Evolutionary conservation across 1,139 yeast species (phyloP), one percentile per base, ranked within the genome.

Genomic region (Arxiozyma heterogenica): DNA sequence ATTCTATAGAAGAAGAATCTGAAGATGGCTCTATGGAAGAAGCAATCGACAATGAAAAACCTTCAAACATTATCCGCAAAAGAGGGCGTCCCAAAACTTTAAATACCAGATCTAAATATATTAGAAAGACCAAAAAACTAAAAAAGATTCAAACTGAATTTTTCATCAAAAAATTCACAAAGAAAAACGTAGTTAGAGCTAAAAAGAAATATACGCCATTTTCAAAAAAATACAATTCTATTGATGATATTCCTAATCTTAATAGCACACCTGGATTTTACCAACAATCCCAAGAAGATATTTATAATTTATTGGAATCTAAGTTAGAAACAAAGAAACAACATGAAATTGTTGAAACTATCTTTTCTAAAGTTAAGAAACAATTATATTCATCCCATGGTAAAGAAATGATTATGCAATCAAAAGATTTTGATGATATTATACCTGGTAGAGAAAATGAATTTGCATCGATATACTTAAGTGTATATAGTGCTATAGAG

Each of bases 391-490:
- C 71, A 1, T 64, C 68, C 38, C 67, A 65, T 52, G 65, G 64
- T 21, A 68, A 63, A 53, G 70, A 66, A 49, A 66, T 61, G 46
- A 61, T 66, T 49, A 57, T 66, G 18, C 64, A 65, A 52, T 58
- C 67, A 4, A 58, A 61, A 11, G 58, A 64, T 53, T 63, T 67
- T 47, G 62, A 60, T 27, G 65, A 65, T 25, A 62, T 61, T 27
- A 73, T 93, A 51, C 98, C 97, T 0, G 91, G 98, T 57, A 78
- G 99, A 58, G 98, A 90, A 59, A 80, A 80, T 41, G 96, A 93
- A 66, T 90, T 86, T 66, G 79, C 84, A n/a, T 79, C 84, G 54
- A 73, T 93, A 9, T 86, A 83, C 66, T 69, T 81, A 53, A 82
- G 83, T 50, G 69, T 93, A n/a, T 93, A 89, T 62, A 77, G 82